Conservation (phyloP, 768 basidiomycete species). For the Amanita polypyramis region DNA sequence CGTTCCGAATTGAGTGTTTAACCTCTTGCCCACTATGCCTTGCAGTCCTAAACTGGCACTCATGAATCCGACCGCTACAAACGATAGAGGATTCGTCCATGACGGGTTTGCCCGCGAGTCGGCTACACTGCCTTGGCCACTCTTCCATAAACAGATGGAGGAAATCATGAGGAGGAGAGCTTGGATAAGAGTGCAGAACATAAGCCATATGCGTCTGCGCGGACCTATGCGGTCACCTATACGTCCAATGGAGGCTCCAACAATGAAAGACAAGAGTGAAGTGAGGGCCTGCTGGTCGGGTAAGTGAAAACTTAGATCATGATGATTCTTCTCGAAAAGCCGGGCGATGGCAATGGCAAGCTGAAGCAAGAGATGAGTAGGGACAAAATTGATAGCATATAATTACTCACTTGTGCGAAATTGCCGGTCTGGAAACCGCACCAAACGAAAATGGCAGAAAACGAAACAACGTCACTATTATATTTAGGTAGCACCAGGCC, state of each 20-base stretch:
- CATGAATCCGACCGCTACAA: constrained; percentile 67
- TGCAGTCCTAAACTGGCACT: constrained; percentile 79
- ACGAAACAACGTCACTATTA: constrained; percentile 56
- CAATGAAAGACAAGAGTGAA: constrained; percentile 68
- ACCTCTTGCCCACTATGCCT: constrained; percentile 74
- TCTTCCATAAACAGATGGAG: constrained; percentile 64
- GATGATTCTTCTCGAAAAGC: constrained; percentile 47
- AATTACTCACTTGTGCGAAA: constrained; percentile 43
- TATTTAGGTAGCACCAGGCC: neutral
- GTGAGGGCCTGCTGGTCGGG: constrained; percentile 79
- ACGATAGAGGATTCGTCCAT: constrained; percentile 60
- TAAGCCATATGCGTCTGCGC: constrained; percentile 67
- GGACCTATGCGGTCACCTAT: constrained; percentile 76
- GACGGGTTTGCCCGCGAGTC: constrained; percentile 47
- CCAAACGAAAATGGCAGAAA: constrained; percentile 77
- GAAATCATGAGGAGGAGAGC: constrained; percentile 66
- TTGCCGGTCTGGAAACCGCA: constrained; percentile 82
- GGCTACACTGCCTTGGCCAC: constrained; percentile 44
- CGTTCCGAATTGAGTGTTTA: constrained; percentile 72
- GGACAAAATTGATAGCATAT: neutral
- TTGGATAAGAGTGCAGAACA: constrained; percentile 62
- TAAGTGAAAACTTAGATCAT: constrained; percentile 57
- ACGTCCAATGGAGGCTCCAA: constrained; percentile 70
- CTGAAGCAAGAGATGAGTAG: constrained; percentile 22
- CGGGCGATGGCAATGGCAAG: constrained; percentile 73